These are phyloP conservation scores for Globisporangium sylvaticum DNA, from an alignment of 352 stramenopile species.

Conservation along the genomic window DNA sequence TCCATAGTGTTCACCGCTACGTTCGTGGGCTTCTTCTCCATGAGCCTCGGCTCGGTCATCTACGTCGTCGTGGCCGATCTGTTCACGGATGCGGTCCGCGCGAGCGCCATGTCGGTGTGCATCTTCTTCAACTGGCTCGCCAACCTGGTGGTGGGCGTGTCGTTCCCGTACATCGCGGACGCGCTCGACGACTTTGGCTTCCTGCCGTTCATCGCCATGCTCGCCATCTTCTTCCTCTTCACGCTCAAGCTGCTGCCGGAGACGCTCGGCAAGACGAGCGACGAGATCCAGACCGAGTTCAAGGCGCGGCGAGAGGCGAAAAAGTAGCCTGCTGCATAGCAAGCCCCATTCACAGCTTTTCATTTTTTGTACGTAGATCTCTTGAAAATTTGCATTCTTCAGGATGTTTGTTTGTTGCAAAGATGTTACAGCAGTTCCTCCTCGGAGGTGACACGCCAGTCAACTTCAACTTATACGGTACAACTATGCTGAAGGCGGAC, in stretches of 20 bases:
- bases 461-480: too few species aligned
- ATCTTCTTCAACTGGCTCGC: slow-evolving; percentile 49
- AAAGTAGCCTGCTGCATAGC: too few species aligned
- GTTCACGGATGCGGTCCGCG: slow-evolving; percentile 51
- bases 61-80: slow-evolving; percentile 49
- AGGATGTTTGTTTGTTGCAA: too few species aligned
- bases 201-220: slow-evolving; percentile 42
- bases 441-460: too few species aligned
- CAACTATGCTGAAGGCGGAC: too few species aligned
- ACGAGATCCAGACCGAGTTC: slow-evolving; percentile 56
- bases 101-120: slow-evolving; percentile 36
- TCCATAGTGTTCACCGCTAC: slow-evolving; percentile 47
- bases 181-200: slow-evolving; percentile 38
- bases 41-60: slow-evolving; percentile 50
- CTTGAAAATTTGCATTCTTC: too few species aligned
- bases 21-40: slow-evolving; percentile 40
- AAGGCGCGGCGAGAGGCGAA: too few species aligned
- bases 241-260: slow-evolving; percentile 45
- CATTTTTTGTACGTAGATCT: too few species aligned
- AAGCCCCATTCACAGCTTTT: too few species aligned
- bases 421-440: too few species aligned
- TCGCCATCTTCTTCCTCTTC: slow-evolving; percentile 41
- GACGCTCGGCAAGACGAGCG: slow-evolving; percentile 49
- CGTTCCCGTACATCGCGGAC: slow-evolving; percentile 51
- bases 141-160: slow-evolving; percentile 49